Conservation (phyloP, 495 filamentous ascomycete genomes). For the Bacidia rubella region DNA sequence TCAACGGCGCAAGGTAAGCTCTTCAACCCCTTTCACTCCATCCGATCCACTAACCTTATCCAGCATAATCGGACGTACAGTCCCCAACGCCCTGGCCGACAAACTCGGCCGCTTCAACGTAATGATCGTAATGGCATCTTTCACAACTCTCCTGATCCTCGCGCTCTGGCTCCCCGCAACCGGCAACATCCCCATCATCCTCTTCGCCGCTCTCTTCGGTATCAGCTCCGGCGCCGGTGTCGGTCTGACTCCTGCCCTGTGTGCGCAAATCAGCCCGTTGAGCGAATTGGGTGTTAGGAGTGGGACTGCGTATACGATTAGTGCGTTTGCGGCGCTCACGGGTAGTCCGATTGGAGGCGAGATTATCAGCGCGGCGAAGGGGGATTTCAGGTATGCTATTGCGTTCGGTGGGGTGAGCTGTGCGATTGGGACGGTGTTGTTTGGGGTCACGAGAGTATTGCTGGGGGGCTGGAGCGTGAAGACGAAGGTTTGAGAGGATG, state of each 20-base stretch:
- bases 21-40: constrained; percentile 12
- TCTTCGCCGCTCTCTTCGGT: constrained; percentile 22
- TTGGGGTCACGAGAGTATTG: constrained; percentile 1
- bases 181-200: constrained; percentile 17
- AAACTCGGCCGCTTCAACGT: constrained; percentile 26
- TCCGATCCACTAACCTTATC: constrained; percentile 14
- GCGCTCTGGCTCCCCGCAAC: constrained; percentile 25
- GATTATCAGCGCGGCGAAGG: constrained; percentile 10
- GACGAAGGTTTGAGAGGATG: too few relatives aligned
- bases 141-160: constrained; percentile 21
- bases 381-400: background rate
- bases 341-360: constrained; percentile 53
- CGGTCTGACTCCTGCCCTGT: constrained; percentile 19
- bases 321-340: constrained; percentile 40
- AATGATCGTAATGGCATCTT: constrained; percentile 15
- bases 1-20: constrained; percentile 30
- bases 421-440: constrained; percentile 4
- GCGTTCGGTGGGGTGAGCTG: constrained; percentile 7
- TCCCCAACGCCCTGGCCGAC: constrained; percentile 22
- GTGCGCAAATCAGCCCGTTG: constrained; percentile 20
- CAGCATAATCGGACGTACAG: constrained; percentile 21
- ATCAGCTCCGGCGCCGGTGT: constrained; percentile 26
- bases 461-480: too few relatives aligned
- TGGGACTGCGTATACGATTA: constrained; percentile 11
- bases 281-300: constrained; percentile 18